phyloP scores from a whole-genome alignment of 2,329 filamentous ascomycete genomes.

The Cytospora schulzeri region DNA sequence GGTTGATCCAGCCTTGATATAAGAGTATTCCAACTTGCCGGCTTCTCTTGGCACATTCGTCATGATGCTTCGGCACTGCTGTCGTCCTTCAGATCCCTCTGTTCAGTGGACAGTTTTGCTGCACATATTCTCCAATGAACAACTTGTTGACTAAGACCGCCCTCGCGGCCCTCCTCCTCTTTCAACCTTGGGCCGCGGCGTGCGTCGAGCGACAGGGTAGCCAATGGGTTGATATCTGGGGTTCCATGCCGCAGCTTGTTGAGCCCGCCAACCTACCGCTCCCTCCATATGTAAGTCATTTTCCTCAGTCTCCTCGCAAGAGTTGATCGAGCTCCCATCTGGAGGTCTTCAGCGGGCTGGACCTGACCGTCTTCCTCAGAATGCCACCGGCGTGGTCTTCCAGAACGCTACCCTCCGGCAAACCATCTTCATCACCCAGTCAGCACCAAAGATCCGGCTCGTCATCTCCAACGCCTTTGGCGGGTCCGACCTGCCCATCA shows the following conservation, averaged over 20 bases:
- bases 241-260: slow-evolving; percentile 63
- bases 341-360: neutral
- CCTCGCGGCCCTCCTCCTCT: slow-evolving; percentile 19
- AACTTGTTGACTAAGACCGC: slow-evolving; percentile 10
- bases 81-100: neutral
- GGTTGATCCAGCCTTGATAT: slow-evolving; percentile 1
- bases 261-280: slow-evolving; percentile 62
- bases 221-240: slow-evolving; percentile 66
- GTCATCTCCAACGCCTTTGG: slow-evolving; percentile 66
- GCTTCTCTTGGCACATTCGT: neutral
- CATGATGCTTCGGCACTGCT: neutral
- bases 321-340: neutral
- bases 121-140: slow-evolving; percentile 10
- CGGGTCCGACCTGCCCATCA: slow-evolving; percentile 57
- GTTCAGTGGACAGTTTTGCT: slow-evolving; percentile 4
- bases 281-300: slow-evolving; percentile 53
- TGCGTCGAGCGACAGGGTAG: slow-evolving; percentile 35
- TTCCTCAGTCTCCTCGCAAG: neutral
- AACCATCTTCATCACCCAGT: slow-evolving; percentile 59
- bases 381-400: slow-evolving; percentile 55
- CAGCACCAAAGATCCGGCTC: slow-evolving; percentile 56
- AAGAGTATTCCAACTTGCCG: neutral
- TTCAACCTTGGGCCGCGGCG: slow-evolving; percentile 20
- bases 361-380: slow-evolving; percentile 41
- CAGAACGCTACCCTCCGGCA: slow-evolving; percentile 62